Conservation (phyloP, 306 rosid genomes). For the Phaseolus lunatus region DNA sequence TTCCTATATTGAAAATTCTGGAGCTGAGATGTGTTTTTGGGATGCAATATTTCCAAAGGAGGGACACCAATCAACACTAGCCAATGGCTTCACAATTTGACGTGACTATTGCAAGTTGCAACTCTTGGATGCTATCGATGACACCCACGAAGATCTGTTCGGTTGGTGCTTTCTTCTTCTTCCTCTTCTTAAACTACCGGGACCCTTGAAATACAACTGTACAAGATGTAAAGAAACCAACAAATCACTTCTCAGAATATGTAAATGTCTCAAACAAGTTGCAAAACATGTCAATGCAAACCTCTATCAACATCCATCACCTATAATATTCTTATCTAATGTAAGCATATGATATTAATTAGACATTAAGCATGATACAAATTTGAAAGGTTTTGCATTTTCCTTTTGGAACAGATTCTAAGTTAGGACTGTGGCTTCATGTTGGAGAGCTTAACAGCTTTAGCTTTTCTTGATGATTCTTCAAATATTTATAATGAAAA, state of each 20-base stretch:
- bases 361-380: background rate
- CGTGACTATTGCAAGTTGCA: slow-evolving; percentile 30
- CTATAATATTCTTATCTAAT: background rate
- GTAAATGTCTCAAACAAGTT: slow-evolving; percentile 6
- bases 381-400: background rate
- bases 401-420: slow-evolving; percentile 2
- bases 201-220: slow-evolving; percentile 6
- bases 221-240: slow-evolving; percentile 1
- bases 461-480: background rate
- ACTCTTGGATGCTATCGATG: background rate
- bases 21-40: background rate
- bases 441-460: background rate
- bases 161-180: slow-evolving; percentile 20
- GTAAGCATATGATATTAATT: background rate
- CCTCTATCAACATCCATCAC: background rate
- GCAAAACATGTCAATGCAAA: background rate
- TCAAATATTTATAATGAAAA: background rate
- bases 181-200: background rate
- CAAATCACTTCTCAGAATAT: background rate
- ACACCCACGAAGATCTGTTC: slow-evolving; percentile 17
- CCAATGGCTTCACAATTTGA: background rate
- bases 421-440: background rate
- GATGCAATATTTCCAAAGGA: background rate
- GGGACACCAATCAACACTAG: slow-evolving; percentile 5
- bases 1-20: background rate